Evolutionary conservation across 176 grass and related monocot species (phyloP), one percentile per base, ranked within the genome.

Genomic region (Aegilops umbellulata): DNA sequence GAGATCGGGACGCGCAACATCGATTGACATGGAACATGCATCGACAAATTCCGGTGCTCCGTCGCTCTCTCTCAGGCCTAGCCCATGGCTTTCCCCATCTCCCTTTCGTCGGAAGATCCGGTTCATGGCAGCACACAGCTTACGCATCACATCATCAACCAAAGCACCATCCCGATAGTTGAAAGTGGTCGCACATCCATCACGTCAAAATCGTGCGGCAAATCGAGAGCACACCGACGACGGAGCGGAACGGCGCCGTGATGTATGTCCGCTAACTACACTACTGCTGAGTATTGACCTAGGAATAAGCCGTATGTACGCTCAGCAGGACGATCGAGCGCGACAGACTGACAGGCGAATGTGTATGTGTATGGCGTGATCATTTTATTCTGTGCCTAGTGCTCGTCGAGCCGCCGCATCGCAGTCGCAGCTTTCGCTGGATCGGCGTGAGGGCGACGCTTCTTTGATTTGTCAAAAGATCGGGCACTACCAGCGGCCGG

Each of bases 401-500:
- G 67, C 75, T 4, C 1, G 36, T 38, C 8, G 58, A 35, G 70
- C 47, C 78, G 53, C 69, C 78, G 69, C 78, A 53, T 17, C 49
- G 27, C 26, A 7, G 53, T 81, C 41, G 58, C n/a, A 29, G 35
- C 49, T 53, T 53, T 32, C 27, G 17, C 58, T 69, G 39, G 15
- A 87, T 87, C 69, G 23, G 1, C 30, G 4, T 75, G 60, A 75
- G 3, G 53, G 78, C 0, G 85, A 82, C 60, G 5, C 51, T 1
- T 4, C 85, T 51, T 74, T 2, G 20, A 49, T 80, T 67, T 61
- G 85, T 87, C 78, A 66, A 87, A 87, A 74, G 69, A 22, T 29
- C 38, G 13, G 13, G 3, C 25, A 20, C 49, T 32, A 31, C 5
- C n/a, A 24, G 42, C 16, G 7, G 42, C 16, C 44, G 44, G 44